Evolutionary conservation across 805 yeast species (phyloP).

Genomic region (Lipomyces yamadae): DNA sequence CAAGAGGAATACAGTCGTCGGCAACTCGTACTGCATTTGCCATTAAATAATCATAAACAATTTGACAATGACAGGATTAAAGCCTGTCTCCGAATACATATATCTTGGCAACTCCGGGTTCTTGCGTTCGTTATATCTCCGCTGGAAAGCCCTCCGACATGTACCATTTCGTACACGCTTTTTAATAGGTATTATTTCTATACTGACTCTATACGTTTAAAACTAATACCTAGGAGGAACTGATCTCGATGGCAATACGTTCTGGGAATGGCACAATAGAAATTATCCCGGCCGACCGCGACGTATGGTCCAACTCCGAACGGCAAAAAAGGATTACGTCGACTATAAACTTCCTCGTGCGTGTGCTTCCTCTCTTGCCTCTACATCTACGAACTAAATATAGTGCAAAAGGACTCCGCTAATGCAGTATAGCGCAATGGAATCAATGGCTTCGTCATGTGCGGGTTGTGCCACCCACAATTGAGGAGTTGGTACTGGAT

Average conservation of each 20-base stretch:
- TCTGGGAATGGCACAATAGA: constrained; percentile 76
- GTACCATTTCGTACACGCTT: constrained; percentile 73
- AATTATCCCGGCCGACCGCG: constrained; percentile 58
- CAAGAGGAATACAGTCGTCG: too few species aligned
- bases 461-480: constrained; percentile 61
- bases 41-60: not conserved
- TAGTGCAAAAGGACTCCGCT: not conserved
- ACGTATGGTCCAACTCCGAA: constrained; percentile 64
- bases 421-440: constrained; percentile 60
- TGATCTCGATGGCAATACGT: constrained; percentile 82
- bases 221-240: constrained; percentile 51
- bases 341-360: constrained; percentile 61
- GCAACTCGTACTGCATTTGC: too few species aligned
- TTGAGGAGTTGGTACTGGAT: constrained; percentile 66
- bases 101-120: not conserved
- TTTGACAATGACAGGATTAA: not conserved
- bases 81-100: not conserved
- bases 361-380: constrained; percentile 41
- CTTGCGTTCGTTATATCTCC: constrained; percentile 45
- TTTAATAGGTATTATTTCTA: constrained; percentile 53
- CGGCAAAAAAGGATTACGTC: constrained; percentile 54
- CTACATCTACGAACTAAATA: constrained; percentile 42
- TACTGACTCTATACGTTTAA: not conserved
- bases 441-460: constrained; percentile 77
- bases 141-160: constrained; percentile 63